A percentile compares a stretch with the other conserved stretches of the same genome.
phyloP scores from a whole-genome alignment of 164 flowering plant species.

The Kalanchoe fedtschenkoi region DNA sequence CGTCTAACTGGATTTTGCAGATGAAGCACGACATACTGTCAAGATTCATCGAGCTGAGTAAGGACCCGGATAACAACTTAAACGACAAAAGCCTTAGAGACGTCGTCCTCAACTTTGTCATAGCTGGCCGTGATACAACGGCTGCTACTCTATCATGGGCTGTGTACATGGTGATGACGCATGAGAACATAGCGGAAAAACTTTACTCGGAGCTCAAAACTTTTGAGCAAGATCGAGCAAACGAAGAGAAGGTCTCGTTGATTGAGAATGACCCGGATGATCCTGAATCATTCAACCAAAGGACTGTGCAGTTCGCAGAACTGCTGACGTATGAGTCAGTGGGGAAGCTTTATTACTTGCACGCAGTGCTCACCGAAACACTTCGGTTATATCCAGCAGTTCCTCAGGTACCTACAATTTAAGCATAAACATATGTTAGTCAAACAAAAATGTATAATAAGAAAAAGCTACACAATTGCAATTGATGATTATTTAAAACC shows the following conservation, averaged over 20 bases:
- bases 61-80: slow-evolving; percentile 45
- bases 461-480: too few relatives aligned
- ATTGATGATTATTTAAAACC: too few relatives aligned
- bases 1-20: slow-evolving; percentile 17
- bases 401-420: slow-evolving; percentile 55
- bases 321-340: slow-evolving; percentile 66
- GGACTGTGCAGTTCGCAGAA: slow-evolving; percentile 43
- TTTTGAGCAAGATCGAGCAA: slow-evolving; percentile 45
- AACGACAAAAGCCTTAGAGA: slow-evolving; percentile 84
- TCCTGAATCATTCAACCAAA: slow-evolving; percentile 35
- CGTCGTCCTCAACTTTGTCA: slow-evolving; percentile 80
- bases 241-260: slow-evolving; percentile 42
- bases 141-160: slow-evolving; percentile 88
- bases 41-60: slow-evolving; percentile 72
- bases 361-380: slow-evolving; percentile 85
- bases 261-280: slow-evolving; percentile 25
- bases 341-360: slow-evolving; percentile 55
- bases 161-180: slow-evolving; percentile 67
- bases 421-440: background rate
- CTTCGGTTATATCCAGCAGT: slow-evolving; percentile 91
- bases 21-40: slow-evolving; percentile 75
- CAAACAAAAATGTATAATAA: too few relatives aligned
- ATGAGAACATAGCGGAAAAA: slow-evolving; percentile 48
- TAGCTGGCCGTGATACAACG: slow-evolving; percentile 93
- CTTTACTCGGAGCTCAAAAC: slow-evolving; percentile 54